These are phyloP conservation scores for Sherardia arvensis DNA, from an alignment of 257 asterid species.

Conservation along the genomic window DNA sequence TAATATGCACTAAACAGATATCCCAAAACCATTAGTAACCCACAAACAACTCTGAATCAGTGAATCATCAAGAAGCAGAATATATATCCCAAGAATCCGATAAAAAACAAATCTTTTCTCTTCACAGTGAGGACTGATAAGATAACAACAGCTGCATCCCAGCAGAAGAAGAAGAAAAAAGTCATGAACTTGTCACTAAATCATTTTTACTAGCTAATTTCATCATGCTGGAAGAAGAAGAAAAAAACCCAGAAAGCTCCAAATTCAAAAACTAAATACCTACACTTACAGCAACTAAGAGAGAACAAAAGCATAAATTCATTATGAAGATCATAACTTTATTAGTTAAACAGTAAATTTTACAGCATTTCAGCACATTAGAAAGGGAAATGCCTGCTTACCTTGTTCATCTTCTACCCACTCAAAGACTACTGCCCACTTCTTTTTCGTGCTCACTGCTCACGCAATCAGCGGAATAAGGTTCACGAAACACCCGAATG, in stretches of 20 bases:
- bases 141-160: neutral
- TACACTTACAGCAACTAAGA: neutral
- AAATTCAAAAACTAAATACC: neutral
- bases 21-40: neutral
- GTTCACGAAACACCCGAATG: neutral
- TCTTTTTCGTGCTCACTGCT: neutral
- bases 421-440: slow-evolving; percentile 2
- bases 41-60: neutral
- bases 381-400: neutral
- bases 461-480: neutral
- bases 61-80: neutral
- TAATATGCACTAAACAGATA: neutral
- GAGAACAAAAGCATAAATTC: neutral
- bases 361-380: neutral
- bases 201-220: neutral
- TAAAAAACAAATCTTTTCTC: neutral
- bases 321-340: neutral
- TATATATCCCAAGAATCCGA: neutral
- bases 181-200: neutral
- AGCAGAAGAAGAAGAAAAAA: no score
- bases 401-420: slow-evolving; percentile 2
- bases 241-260: neutral
- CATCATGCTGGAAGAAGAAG: neutral
- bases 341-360: neutral
- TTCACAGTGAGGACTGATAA: neutral